Evolutionary conservation across 2,329 filamentous ascomycete species (phyloP), one percentile per base, ranked within the genome.

Genomic region (Plenodomus lindquistii): DNA sequence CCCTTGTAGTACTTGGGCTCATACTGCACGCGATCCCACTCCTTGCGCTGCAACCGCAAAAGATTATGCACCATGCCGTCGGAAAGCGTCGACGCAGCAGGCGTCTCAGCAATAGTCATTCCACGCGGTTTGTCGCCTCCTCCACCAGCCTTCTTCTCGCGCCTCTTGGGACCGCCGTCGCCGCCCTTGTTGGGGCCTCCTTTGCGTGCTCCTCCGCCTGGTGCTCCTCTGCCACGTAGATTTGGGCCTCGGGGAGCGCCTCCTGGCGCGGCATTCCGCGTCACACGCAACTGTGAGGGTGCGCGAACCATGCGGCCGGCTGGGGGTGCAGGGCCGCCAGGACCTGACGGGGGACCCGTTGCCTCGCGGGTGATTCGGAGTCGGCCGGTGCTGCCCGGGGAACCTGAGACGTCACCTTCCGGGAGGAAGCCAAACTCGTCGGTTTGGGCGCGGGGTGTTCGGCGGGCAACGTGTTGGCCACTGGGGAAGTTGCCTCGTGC

Each of bases 11-110:
- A 72, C 50, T 66, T 71, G 19, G 69, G 69, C 58, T 65, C 60
- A 37, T 71, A 72, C 4, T 64, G 54, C 46, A 61, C 60, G 27
- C 62, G 60, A 48, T 71, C 69, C 69, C 69, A 72, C 50, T 69
- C 65, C 29, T 64, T 62, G 20, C 64, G 54, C 56, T 72, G 69
- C 45, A 71, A 44, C 7, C 69, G 61, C 34, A 68, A 44, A 40
- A 72, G 42, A 11, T 70, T 62, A 42, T 67, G 63, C 13, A 67
- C 55, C 66, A 70, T 67, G 16, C 60, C 62, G 31, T 70, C 61
- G 4, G 59, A 57, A 11, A 69, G 38, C 0, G 59, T 57, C 3
- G 58, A 42, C 9, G 59, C 51, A 9, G 53, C 42, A 19, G 52
- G 48, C 1, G 61, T 37, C 7, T 61, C 48, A 1, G 39, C 35